Evolutionary conservation across 768 basidiomycete species (phyloP).

Genomic region (Terana coerulea): DNA sequence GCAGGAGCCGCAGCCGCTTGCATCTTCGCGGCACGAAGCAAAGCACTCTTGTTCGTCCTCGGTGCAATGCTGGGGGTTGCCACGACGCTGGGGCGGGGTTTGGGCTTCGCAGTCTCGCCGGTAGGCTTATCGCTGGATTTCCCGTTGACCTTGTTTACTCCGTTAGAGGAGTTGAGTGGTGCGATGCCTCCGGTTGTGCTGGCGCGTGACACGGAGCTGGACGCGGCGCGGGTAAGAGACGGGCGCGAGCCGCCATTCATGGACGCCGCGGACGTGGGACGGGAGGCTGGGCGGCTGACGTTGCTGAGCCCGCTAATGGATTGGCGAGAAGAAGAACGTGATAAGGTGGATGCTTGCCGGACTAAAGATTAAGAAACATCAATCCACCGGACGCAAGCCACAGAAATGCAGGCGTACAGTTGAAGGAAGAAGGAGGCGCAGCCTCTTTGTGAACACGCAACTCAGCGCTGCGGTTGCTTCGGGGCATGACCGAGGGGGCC

Average conservation of each 20-base stretch:
- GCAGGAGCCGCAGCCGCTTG: too few relatives aligned
- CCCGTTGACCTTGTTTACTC: not conserved
- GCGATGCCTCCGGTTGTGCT: not conserved
- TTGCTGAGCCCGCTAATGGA: conserved; percentile 4
- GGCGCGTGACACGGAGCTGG: not conserved
- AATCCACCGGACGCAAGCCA: conserved; percentile 11
- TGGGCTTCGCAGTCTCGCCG: conserved; percentile 27
- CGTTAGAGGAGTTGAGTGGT: not conserved
- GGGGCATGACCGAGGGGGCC: conserved; percentile 40
- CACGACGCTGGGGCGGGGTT: conserved; percentile 55
- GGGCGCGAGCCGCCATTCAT: not conserved
- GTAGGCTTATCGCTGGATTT: not conserved
- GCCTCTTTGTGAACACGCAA: conserved; percentile 39
- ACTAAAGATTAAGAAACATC: conserved; percentile 32
- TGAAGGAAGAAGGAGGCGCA: conserved; percentile 59
- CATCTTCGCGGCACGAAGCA: conserved; percentile 66
- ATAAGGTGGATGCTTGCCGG: conserved; percentile 34
- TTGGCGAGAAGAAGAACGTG: conserved; percentile 15
- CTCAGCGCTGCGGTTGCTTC: conserved; percentile 41
- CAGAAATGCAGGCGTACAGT: conserved; percentile 61
- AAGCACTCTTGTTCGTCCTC: conserved; percentile 70
- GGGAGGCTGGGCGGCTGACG: conserved; percentile 4
- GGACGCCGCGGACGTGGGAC: conserved; percentile 17
- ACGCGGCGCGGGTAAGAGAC: conserved; percentile 1
- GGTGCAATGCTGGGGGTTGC: conserved; percentile 59